Conservation (phyloP, 345 rosid species). For the Hibiscus tridactylites region DNA sequence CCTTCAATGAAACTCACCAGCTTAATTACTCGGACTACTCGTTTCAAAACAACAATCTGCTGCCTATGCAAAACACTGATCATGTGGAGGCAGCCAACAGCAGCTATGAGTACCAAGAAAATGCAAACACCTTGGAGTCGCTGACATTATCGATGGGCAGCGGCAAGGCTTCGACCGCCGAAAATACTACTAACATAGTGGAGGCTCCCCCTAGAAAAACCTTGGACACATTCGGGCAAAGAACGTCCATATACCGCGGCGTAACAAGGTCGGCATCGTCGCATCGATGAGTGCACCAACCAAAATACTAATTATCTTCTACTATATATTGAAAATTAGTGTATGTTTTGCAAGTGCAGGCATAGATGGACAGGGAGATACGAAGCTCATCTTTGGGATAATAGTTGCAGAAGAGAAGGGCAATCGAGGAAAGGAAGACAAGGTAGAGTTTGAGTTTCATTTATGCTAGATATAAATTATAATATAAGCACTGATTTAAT, state of each 20-base stretch:
- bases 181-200: conserved; percentile 39
- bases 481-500: not conserved
- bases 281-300: not conserved
- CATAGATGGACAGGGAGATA: conserved; percentile 99
- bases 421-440: conserved; percentile 99
- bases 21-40: conserved; percentile 50
- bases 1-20: conserved; percentile 57
- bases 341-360: conserved; percentile 27
- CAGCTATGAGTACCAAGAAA: conserved; percentile 64
- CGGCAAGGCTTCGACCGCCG: conserved; percentile 56
- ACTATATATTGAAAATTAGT: not conserved
- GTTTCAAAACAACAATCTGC: conserved; percentile 41
- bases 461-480: not conserved
- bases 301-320: not conserved
- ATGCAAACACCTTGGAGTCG: conserved; percentile 61
- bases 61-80: conserved; percentile 46
- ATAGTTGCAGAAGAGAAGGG: conserved; percentile 97
- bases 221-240: conserved; percentile 88
- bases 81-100: conserved; percentile 17
- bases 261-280: conserved; percentile 60
- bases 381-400: conserved; percentile 99
- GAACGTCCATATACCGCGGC: conserved; percentile 96
- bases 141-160: conserved; percentile 90
- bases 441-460: conserved; percentile 33
- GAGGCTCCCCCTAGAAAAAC: conserved; percentile 80